Conservation (phyloP, 106 monocot species). For the Acorus gramineus region DNA sequence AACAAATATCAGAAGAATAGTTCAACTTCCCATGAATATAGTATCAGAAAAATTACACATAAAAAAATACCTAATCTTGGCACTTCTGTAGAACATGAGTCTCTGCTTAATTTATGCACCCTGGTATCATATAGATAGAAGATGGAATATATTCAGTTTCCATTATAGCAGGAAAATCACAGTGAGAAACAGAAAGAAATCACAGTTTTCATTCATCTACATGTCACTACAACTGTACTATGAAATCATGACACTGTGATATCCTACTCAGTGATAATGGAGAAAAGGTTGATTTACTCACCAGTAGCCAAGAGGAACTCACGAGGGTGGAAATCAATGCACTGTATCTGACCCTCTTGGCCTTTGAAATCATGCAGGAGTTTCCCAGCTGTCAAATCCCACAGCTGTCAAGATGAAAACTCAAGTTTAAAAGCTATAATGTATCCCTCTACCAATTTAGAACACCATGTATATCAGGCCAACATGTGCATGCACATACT, state of each 20-base stretch:
- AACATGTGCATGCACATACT: neutral
- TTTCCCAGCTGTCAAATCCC: too few species aligned
- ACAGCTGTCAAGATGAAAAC: neutral
- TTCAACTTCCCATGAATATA: neutral
- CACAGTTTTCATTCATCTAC: too few species aligned
- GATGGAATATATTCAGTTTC: neutral
- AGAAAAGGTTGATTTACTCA: too few species aligned
- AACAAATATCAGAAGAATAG: neutral
- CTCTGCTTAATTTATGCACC: conserved; percentile 35
- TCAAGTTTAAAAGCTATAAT: neutral
- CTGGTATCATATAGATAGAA: conserved; percentile 44
- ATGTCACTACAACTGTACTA: too few species aligned
- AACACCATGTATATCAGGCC: neutral
- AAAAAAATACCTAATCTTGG: conserved; percentile 46
- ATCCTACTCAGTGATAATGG: too few species aligned
- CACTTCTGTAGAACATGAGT: conserved; percentile 34
- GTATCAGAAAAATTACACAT: conserved; percentile 1
- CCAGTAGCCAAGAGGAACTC: too few species aligned
- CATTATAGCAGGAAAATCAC: neutral
- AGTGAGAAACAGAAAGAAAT: too few species aligned
- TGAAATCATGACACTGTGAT: too few species aligned
- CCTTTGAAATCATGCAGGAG: too few species aligned
- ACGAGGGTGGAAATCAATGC: too few species aligned
- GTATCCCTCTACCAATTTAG: neutral
- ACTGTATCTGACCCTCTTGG: too few species aligned